These are phyloP conservation scores for Trypanosoma brucei DNA, from an alignment of 208 protist genomes.

Conservation along the genomic window DNA sequence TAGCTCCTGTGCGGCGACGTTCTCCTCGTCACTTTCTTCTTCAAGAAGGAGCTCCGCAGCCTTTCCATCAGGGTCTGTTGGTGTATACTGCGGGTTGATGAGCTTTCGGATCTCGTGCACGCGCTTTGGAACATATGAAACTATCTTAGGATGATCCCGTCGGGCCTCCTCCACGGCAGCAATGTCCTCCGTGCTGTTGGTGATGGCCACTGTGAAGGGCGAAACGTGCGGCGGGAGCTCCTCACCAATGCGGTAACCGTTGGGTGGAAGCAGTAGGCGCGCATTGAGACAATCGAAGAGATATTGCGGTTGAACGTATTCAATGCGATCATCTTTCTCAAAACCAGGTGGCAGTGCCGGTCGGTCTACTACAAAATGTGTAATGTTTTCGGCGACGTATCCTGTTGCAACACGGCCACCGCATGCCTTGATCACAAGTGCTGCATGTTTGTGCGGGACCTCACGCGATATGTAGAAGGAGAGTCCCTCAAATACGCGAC, in stretches of 20 bases:
- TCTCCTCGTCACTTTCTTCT: slow-evolving; percentile 64
- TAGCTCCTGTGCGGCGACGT: slow-evolving; percentile 51
- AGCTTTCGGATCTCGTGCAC: slow-evolving; percentile 84
- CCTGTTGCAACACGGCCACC: slow-evolving; percentile 80
- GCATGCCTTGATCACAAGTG: slow-evolving; percentile 85
- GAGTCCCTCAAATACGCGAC: slow-evolving; percentile 60
- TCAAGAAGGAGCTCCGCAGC: slow-evolving; percentile 31
- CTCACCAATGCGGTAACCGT: slow-evolving; percentile 83
- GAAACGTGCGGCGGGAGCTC: slow-evolving; percentile 90
- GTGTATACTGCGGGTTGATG: slow-evolving; percentile 68
- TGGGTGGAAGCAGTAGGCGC: slow-evolving; percentile 72
- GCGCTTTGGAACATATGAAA: slow-evolving; percentile 80
- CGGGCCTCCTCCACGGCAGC: slow-evolving; percentile 74
- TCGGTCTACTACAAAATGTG: slow-evolving; percentile 85
- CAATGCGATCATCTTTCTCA: slow-evolving; percentile 47
- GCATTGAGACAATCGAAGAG: slow-evolving; percentile 96
- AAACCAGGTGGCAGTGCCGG: slow-evolving; percentile 61
- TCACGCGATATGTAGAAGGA: slow-evolving; percentile 90
- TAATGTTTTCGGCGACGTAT: slow-evolving; percentile 70
- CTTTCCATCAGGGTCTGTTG: slow-evolving; percentile 74
- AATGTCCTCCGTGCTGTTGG: slow-evolving; percentile 72
- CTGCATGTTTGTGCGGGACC: slow-evolving; percentile 83
- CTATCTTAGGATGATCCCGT: slow-evolving; percentile 72
- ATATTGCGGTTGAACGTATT: slow-evolving; percentile 96
- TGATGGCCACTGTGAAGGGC: slow-evolving; percentile 88